phyloP scores from a whole-genome alignment of 2,329 filamentous ascomycete genomes.

The Hymenoscyphus salicellus region DNA sequence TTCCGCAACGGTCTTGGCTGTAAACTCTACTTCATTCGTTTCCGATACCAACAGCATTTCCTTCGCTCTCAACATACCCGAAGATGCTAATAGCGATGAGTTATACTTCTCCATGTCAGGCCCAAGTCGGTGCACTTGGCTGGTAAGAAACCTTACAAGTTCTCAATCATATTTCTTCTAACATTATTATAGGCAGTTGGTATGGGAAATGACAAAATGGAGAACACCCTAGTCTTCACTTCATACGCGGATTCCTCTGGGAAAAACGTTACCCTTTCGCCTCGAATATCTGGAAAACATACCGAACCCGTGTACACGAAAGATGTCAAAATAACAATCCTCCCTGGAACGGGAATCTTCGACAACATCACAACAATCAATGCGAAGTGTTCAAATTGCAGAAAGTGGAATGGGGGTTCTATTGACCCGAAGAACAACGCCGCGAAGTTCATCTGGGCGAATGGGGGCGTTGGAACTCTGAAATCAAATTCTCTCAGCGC shows the following conservation, averaged over 20 bases:
- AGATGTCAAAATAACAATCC: slow-evolving; percentile 43
- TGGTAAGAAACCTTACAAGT: slow-evolving; percentile 27
- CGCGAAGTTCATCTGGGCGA: slow-evolving; percentile 54
- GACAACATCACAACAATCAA: slow-evolving; percentile 45
- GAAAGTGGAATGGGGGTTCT: slow-evolving; percentile 47
- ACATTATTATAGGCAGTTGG: slow-evolving; percentile 44
- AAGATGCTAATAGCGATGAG: slow-evolving; percentile 44
- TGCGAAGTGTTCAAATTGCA: slow-evolving; percentile 52
- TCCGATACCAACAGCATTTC: slow-evolving; percentile 43
- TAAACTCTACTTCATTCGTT: slow-evolving; percentile 44
- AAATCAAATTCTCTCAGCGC: slow-evolving; percentile 44
- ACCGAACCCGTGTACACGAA: slow-evolving; percentile 49
- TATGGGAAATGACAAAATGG: slow-evolving; percentile 51
- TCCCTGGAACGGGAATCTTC: slow-evolving; percentile 48
- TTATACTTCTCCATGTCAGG: slow-evolving; percentile 55
- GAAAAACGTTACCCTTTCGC: slow-evolving; percentile 54
- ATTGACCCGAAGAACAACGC: slow-evolving; percentile 49
- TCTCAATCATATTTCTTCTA: background rate
- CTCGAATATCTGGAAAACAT: slow-evolving; percentile 49
- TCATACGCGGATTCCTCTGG: slow-evolving; percentile 49
- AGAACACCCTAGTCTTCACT: slow-evolving; percentile 52
- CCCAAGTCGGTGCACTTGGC: slow-evolving; percentile 47
- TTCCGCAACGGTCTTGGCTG: slow-evolving; percentile 8
- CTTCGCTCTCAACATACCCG: slow-evolving; percentile 52
- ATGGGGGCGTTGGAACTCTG: slow-evolving; percentile 48